Evolutionary conservation across 805 yeast species (phyloP).

Genomic region (Lipomyces yamanashiensis): DNA sequence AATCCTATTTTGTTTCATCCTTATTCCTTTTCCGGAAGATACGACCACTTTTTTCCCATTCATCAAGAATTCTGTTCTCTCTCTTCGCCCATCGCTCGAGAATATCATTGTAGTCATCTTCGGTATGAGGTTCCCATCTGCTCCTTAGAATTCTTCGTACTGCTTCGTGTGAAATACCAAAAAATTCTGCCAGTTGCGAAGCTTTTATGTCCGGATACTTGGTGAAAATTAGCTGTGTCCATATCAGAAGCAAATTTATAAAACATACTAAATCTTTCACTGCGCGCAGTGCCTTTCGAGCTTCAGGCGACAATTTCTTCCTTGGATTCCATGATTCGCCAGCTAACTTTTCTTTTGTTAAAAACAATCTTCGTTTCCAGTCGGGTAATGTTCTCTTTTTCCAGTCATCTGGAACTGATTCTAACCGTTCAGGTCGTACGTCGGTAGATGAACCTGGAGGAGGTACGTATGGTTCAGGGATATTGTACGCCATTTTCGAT

Average conservation of each 20-base stretch:
- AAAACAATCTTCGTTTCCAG: conserved; percentile 73
- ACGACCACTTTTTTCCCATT: conserved; percentile 26
- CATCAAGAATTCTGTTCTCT: conserved; percentile 43
- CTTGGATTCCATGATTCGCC: conserved; percentile 68
- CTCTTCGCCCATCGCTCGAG: conserved; percentile 60
- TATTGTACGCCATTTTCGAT: conserved; percentile 4
- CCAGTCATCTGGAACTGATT: conserved; percentile 53
- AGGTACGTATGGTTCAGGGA: conserved; percentile 20
- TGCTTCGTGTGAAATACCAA: conserved; percentile 78
- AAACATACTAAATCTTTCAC: conserved; percentile 52
- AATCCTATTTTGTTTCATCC: not conserved
- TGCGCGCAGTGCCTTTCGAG: conserved; percentile 66
- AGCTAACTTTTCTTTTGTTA: conserved; percentile 64
- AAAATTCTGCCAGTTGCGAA: conserved; percentile 63
- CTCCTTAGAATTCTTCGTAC: conserved; percentile 78
- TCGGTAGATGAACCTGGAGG: conserved; percentile 13
- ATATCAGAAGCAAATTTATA: not conserved
- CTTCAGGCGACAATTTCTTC: conserved; percentile 66
- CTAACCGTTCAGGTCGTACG: not conserved
- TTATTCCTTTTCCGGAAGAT: not conserved
- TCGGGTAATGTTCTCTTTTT: conserved; percentile 54
- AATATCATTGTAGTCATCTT: conserved; percentile 52
- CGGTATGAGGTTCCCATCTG: conserved; percentile 69
- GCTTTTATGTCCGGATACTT: conserved; percentile 64
- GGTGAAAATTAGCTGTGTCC: not conserved